Base-by-base conservation (phyloP, 306 rosid species). In the Sindora glabra region DNA sequence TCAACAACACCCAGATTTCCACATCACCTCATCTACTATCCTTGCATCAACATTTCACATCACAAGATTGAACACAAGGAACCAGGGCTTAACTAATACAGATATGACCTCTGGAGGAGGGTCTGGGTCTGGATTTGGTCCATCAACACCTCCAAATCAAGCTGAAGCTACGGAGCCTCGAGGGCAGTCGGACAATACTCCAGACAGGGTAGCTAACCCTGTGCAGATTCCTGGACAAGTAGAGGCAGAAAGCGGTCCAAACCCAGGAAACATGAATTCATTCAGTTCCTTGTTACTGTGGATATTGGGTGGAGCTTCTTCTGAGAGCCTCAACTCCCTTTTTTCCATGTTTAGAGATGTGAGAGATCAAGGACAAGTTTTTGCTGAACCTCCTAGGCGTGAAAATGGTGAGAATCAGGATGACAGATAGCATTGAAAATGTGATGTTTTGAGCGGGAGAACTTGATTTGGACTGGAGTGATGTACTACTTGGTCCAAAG, bases 1-100 rank as follows among this genome's bases (percentile, higher is more conserved):
- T 32, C 98, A 88, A 70, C 95, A 91, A 46, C 96, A 85, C 64
- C 96, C 96, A 5, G 99, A 94, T 61, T 94, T 94, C 71, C 99
- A 89, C 65, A 89, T 94, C 59, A 89, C 99, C 62, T 92, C 99
- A 32, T 92, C 99, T 6, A 89, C 99, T 1, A 74, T 94, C 78
- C 95, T 94, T 47, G 95, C 97, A 25, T 94, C 99, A 26, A 94
- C 99, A 11, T 70, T 94, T 12, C 99, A 94, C 80, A 94, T 94
- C 79, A 94, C 99, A 61, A 84, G 99, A 76, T 62, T 94, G 58
- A 94, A 89, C 81, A 86, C 95, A 19, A 82, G 97, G 74, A 86
- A 84, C 75, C 88, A 84, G 21, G 83, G 80, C 37, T 51, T 40
- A 3, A 50, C 22, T 39, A 71, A 80, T 70, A 16, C 80, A 5